Evolutionary conservation across 768 basidiomycete genomes (phyloP).

Genomic region (Scleroderma citrinum): DNA sequence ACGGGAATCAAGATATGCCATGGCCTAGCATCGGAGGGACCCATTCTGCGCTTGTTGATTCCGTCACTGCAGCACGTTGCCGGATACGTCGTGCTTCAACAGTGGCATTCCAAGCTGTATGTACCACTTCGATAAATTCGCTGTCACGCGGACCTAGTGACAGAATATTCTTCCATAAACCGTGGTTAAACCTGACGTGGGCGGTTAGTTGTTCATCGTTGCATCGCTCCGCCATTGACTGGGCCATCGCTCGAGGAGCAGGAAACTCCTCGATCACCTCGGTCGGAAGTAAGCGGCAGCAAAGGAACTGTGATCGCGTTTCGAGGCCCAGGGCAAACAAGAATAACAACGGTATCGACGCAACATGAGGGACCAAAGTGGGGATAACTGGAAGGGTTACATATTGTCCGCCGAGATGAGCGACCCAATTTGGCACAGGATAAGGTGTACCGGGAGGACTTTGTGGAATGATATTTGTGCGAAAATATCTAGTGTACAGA

Average conservation of each 20-base stretch:
- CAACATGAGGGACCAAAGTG: constrained; percentile 44
- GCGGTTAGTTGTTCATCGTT: constrained; percentile 30
- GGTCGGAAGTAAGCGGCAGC: constrained; percentile 48
- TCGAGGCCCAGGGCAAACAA: constrained; percentile 55
- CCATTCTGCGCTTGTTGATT: constrained; percentile 10
- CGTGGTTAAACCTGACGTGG: constrained; percentile 41
- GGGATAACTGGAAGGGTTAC: constrained; percentile 50
- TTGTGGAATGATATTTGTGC: constrained; percentile 30
- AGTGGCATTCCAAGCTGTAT: constrained; percentile 69
- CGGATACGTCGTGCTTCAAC: constrained; percentile 49
- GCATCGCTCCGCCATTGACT: constrained; percentile 38
- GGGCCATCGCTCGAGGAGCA: constrained; percentile 51
- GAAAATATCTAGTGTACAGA: constrained; percentile 37
- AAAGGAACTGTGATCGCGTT: constrained; percentile 40
- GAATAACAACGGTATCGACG: constrained; percentile 50
- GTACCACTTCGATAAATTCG: constrained; percentile 41
- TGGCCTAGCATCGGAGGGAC: constrained; percentile 6
- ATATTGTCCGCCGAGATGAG: constrained; percentile 19
- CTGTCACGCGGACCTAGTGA: constrained; percentile 44
- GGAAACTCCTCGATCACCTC: constrained; percentile 53
- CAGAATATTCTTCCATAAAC: constrained; percentile 64
- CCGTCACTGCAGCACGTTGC: constrained; percentile 11
- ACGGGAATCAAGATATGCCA: constrained; percentile 12
- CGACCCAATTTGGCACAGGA: constrained; percentile 25
- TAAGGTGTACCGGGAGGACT: constrained; percentile 29